Conservation (phyloP, 192 early-diverging fungal species). For the Coemansia sp. region DNA sequence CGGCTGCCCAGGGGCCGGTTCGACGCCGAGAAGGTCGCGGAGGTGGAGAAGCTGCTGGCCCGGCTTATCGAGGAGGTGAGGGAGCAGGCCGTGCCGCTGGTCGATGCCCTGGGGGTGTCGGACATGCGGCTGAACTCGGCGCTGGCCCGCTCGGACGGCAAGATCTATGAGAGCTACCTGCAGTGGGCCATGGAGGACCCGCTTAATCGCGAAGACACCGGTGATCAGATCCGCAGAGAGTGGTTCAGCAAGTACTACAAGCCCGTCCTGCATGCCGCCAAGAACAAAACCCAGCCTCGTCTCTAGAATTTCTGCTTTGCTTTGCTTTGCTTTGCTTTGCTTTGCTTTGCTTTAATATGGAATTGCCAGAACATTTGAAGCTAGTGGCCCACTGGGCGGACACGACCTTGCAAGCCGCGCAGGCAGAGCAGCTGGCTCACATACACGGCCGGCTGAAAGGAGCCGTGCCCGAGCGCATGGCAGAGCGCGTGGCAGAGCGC, state of each 20-base stretch:
- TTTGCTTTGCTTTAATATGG: background rate
- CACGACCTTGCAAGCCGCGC: constrained; percentile 6
- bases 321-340: constrained; percentile 1
- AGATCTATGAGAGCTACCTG: constrained; percentile 75
- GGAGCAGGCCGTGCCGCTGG: constrained; percentile 73
- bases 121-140: constrained; percentile 77
- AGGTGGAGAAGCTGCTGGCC: constrained; percentile 57
- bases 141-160: constrained; percentile 72
- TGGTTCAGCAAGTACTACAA: constrained; percentile 51
- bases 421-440: background rate
- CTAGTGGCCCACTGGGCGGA: constrained; percentile 29
- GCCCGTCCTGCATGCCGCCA: constrained; percentile 29
- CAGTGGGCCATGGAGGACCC: constrained; percentile 75
- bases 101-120: constrained; percentile 74
- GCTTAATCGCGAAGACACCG: constrained; percentile 56
- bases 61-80: constrained; percentile 63
- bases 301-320: constrained; percentile 1
- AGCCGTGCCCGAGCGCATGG: no score
- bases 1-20: constrained; percentile 65
- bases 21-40: constrained; percentile 46
- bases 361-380: constrained; percentile 19
- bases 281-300: constrained; percentile 19
- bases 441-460: background rate
- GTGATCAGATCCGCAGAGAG: constrained; percentile 25
- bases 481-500: no score